A percentile compares a stretch with the other conserved stretches of the same genome.
Evolutionary conservation across 179 eudicot genomes (phyloP).

Genomic region (Vitellaria paradoxa): DNA sequence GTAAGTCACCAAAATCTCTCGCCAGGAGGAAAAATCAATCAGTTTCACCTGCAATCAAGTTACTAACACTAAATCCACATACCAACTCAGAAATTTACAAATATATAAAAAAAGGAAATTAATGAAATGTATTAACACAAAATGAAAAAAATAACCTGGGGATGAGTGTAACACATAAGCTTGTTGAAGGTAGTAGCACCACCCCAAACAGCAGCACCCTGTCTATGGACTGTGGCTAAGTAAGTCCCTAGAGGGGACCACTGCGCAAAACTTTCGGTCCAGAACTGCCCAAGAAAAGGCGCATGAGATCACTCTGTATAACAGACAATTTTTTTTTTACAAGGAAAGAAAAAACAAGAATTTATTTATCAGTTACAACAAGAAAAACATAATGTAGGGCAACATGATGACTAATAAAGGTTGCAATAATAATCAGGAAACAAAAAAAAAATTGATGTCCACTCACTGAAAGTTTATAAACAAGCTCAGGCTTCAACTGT

Average conservation of each 20-base stretch:
- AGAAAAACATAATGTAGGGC: not conserved
- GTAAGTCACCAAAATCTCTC: constrained; percentile 92
- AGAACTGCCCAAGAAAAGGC: constrained; percentile 45
- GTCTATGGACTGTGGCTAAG: constrained; percentile 84
- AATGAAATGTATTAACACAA: not conserved
- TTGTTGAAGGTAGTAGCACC: constrained; percentile 71
- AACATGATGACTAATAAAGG: not conserved
- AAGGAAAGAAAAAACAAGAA: not conserved
- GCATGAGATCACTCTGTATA: constrained; percentile 4
- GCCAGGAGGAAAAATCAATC: constrained; percentile 96
- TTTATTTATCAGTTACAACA: not conserved
- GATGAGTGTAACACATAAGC: constrained; percentile 81
- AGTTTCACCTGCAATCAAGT: constrained; percentile 64
- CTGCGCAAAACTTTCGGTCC: constrained; percentile 90
- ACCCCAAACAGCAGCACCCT: constrained; percentile 94
- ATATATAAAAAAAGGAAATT: not conserved
- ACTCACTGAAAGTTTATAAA: constrained; percentile 74
- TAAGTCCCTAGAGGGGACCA: constrained; percentile 91
- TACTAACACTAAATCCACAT: constrained; percentile 16
- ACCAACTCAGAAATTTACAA: not conserved
- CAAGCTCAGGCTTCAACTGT: constrained; percentile 77
- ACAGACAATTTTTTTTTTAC: not conserved
- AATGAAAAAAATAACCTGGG: constrained; percentile 43
- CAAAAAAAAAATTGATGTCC: constrained; percentile 6
- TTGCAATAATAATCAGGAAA: not conserved